These are phyloP conservation scores for Microbotryomycetes sp. DNA, from an alignment of 1,284 basidiomycete genomes.

Conservation along the genomic window DNA sequence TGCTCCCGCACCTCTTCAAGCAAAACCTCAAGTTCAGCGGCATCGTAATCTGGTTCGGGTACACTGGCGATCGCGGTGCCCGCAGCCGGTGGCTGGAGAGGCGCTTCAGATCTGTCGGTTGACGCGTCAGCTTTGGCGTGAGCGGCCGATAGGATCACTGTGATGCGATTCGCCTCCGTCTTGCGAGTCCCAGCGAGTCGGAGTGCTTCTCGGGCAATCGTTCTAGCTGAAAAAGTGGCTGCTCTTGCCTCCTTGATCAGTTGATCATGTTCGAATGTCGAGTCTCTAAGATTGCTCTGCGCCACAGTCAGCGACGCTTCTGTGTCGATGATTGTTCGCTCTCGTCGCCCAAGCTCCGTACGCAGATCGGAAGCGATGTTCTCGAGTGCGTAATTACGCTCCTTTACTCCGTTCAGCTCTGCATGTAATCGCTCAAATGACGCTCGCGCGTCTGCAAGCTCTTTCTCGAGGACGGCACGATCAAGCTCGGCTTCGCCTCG, in stretches of 20 bases:
- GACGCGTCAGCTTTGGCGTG: no score
- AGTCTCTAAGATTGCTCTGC: slow-evolving; percentile 54
- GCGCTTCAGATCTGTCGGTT: no score
- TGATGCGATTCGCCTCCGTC: background rate
- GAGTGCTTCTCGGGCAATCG: slow-evolving; percentile 18
- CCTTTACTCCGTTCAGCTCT: slow-evolving; percentile 53
- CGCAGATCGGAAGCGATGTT: slow-evolving; percentile 60
- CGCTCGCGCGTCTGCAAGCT: slow-evolving; percentile 44
- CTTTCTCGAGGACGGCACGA: slow-evolving; percentile 42
- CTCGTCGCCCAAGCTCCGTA: slow-evolving; percentile 60
- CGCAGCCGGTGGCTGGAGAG: no score
- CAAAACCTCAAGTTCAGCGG: slow-evolving; percentile 60
- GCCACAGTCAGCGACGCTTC: slow-evolving; percentile 61
- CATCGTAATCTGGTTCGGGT: slow-evolving; percentile 43
- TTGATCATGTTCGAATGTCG: slow-evolving; percentile 61
- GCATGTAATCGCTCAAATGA: slow-evolving; percentile 54
- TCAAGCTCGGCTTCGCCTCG: slow-evolving; percentile 40
- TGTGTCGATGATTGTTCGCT: slow-evolving; percentile 51
- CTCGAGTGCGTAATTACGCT: slow-evolving; percentile 55
- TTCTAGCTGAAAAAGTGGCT: slow-evolving; percentile 52
- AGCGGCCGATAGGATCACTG: background rate
- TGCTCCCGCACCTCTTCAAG: slow-evolving; percentile 63
- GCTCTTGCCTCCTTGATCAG: slow-evolving; percentile 64
- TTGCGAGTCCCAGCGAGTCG: slow-evolving; percentile 9
- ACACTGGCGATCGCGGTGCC: background rate